phyloP scores from a whole-genome alignment of 495 filamentous ascomycete species.

The Neurospora terricola region DNA sequence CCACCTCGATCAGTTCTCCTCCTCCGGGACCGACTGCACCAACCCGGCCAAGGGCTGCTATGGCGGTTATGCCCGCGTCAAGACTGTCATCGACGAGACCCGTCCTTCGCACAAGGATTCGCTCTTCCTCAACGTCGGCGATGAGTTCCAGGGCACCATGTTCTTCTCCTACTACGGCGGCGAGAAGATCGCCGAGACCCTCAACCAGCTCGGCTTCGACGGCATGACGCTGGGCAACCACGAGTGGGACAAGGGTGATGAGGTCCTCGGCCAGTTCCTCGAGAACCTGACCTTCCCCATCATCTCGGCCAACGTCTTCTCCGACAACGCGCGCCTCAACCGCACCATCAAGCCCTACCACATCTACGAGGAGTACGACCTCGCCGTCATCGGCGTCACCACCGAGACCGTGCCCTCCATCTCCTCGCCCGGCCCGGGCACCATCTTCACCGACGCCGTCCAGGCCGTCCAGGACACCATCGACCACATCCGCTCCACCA shows the following conservation, averaged over 20 bases:
- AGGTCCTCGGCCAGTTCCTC: slow-evolving; percentile 40
- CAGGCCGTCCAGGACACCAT: slow-evolving; percentile 43
- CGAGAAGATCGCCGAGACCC: slow-evolving; percentile 51
- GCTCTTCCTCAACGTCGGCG: slow-evolving; percentile 45
- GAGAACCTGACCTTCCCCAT: slow-evolving; percentile 50
- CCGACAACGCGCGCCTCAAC: slow-evolving; percentile 39
- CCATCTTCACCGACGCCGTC: slow-evolving; percentile 39
- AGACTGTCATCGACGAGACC: slow-evolving; percentile 38
- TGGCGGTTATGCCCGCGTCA: slow-evolving; percentile 49
- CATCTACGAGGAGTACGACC: slow-evolving; percentile 42
- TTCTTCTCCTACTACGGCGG: slow-evolving; percentile 49
- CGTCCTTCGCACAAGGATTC: slow-evolving; percentile 43
- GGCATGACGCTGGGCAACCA: slow-evolving; percentile 54
- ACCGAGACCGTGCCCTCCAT: slow-evolving; percentile 43
- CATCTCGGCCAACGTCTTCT: slow-evolving; percentile 43
- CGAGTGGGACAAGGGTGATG: slow-evolving; percentile 46
- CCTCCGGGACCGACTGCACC: slow-evolving; percentile 45
- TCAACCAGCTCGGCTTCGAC: slow-evolving; percentile 49
- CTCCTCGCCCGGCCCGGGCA: slow-evolving; percentile 39
- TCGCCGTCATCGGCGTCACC: slow-evolving; percentile 49
- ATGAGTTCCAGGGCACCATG: slow-evolving; percentile 53
- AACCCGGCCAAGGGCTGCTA: slow-evolving; percentile 40
- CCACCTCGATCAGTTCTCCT: slow-evolving; percentile 47
- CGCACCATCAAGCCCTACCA: slow-evolving; percentile 46
- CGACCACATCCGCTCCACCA: slow-evolving; percentile 36